Percentiles rank a stretch among this genome's conserved stretches.
Conservation (phyloP, 192 early-diverging fungal genomes). For the Endogone sp. region DNA sequence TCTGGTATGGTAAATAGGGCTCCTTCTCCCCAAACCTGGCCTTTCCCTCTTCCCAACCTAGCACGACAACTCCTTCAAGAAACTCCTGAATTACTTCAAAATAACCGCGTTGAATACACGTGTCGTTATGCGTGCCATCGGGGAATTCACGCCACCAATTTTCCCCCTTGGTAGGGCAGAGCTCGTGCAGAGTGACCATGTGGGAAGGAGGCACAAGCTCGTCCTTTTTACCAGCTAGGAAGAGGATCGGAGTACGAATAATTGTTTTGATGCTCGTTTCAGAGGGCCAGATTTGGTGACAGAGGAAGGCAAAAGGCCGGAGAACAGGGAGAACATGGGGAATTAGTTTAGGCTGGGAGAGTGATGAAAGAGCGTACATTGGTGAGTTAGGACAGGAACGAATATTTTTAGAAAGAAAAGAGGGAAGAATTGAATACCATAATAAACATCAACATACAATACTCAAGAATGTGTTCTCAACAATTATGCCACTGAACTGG, state of each 20-base stretch:
- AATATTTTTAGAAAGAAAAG: too few relatives aligned
- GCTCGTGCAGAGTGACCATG: constrained; percentile 74
- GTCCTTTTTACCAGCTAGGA: constrained; percentile 77
- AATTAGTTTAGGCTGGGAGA: constrained; percentile 75
- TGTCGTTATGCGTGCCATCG: constrained; percentile 92
- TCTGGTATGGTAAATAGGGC: not conserved
- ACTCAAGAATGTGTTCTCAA: constrained; percentile 94
- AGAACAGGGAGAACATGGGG: constrained; percentile 79
- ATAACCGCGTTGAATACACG: constrained; percentile 80
- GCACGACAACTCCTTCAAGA: not conserved
- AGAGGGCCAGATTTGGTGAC: constrained; percentile 89
- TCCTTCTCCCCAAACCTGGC: not conserved
- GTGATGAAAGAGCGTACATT: not conserved
- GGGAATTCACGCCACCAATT: constrained; percentile 61
- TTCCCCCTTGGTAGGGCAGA: constrained; percentile 43
- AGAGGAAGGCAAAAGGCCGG: constrained; percentile 69
- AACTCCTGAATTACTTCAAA: constrained; percentile 61
- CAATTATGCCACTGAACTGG: constrained; percentile 73
- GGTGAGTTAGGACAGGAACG: too few relatives aligned
- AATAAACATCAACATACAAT: constrained; percentile 69
- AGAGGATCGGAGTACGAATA: constrained; percentile 65
- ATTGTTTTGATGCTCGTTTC: constrained; percentile 67
- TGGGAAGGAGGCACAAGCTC: constrained; percentile 87
- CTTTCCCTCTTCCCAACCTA: not conserved
- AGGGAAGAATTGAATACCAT: too few relatives aligned